phyloP scores from a whole-genome alignment of 257 asterid genomes.

The Forsythia suspensa region DNA sequence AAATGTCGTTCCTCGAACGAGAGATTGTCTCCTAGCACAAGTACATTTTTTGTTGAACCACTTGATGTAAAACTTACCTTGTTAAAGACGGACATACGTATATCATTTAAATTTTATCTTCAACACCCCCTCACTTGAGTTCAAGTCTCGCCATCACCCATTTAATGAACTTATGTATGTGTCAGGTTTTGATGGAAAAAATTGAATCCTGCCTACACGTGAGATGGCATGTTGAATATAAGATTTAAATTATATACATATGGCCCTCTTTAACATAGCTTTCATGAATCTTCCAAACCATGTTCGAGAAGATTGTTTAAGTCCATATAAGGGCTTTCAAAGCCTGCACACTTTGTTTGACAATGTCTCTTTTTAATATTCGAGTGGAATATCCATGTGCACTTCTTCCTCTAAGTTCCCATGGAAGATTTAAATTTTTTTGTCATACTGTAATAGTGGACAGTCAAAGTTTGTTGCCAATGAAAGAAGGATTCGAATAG shows the following conservation, averaged over 20 bases:
- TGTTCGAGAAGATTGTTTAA: neutral
- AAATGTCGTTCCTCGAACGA: neutral
- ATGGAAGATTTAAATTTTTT: neutral
- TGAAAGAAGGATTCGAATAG: neutral
- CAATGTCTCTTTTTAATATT: neutral
- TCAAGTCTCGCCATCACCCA: no score
- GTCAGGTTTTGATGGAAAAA: no score
- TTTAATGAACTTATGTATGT: no score
- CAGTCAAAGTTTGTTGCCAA: neutral
- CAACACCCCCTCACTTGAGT: no score
- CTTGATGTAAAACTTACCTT: no score
- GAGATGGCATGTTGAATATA: neutral
- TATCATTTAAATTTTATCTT: no score
- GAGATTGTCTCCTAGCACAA: neutral
- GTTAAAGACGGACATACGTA: no score
- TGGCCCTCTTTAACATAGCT: neutral
- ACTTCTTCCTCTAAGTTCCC: neutral
- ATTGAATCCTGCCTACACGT: neutral
- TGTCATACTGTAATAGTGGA: neutral
- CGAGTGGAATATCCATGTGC: no score
- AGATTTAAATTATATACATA: neutral
- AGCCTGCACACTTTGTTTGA: neutral
- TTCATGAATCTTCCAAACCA: neutral
- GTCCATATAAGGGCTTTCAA: neutral
- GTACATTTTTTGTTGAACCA: no score